Evolutionary conservation across 192 early-diverging fungal species (phyloP).

Genomic region (Mortierella hygrophila): DNA sequence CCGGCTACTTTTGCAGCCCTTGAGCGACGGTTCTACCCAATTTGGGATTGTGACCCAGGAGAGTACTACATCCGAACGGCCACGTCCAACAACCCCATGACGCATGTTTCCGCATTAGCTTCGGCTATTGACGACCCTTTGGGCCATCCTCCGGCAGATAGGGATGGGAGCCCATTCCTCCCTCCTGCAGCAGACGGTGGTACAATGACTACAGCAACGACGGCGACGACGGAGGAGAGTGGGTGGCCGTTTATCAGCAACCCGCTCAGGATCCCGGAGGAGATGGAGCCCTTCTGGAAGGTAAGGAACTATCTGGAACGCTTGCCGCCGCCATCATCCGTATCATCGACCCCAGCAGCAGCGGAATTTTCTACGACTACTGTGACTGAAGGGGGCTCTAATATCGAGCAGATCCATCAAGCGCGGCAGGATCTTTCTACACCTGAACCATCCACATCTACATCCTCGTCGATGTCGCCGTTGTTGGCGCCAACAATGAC

Average conservation of each 20-base stretch:
- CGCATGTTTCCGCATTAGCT: neutral
- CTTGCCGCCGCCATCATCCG: neutral
- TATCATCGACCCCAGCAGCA: no score
- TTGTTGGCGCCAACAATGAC: no score
- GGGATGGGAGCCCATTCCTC: neutral
- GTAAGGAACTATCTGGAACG: neutral
- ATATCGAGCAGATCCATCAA: neutral
- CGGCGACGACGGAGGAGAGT: neutral
- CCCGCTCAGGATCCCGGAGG: conserved; percentile 11
- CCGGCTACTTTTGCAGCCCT: neutral
- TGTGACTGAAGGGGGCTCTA: neutral
- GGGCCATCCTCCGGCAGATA: neutral
- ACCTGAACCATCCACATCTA: neutral
- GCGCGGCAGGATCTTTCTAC: neutral
- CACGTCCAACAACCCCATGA: neutral
- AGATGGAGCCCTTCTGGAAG: conserved; percentile 15
- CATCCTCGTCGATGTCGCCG: neutral
- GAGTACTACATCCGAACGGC: conserved; percentile 4
- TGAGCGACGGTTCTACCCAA: neutral
- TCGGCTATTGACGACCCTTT: neutral
- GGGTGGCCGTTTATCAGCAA: conserved; percentile 3
- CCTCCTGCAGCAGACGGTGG: no score
- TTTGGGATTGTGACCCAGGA: neutral
- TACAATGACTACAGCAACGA: neutral
- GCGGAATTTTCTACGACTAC: neutral